Evolutionary conservation across 805 yeast genomes (phyloP).

Genomic region (Schwanniomyces polymorphus): DNA sequence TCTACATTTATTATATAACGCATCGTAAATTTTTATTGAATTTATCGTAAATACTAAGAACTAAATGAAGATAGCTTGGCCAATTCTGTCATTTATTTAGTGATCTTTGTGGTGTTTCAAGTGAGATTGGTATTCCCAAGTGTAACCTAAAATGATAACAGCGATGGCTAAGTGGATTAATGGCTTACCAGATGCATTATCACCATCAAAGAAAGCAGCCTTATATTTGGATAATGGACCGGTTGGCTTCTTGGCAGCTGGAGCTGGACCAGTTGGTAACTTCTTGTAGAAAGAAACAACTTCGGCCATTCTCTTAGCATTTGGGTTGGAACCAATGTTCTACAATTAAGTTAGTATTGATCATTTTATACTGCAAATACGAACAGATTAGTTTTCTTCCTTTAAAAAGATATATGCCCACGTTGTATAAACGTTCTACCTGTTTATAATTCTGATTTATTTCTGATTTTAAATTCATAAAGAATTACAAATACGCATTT

Average conservation of each 20-base stretch:
- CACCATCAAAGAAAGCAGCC: conserved; percentile 83
- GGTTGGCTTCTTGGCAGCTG: conserved; percentile 63
- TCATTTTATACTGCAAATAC: background rate
- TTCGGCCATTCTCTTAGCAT: conserved; percentile 94
- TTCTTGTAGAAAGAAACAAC: conserved; percentile 95
- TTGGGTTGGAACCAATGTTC: conserved; percentile 94
- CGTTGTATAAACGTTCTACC: too few species aligned
- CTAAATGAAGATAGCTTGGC: background rate
- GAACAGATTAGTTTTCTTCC: too few species aligned
- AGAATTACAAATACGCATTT: too few species aligned
- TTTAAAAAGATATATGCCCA: too few species aligned
- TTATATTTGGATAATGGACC: conserved; percentile 76
- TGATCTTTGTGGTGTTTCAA: conserved; percentile 44
- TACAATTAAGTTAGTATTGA: conserved; percentile 29
- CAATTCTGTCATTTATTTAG: background rate
- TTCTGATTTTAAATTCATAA: too few species aligned
- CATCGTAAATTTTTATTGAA: background rate
- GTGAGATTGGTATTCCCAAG: conserved; percentile 92
- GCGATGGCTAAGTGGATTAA: conserved; percentile 71
- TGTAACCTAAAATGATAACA: conserved; percentile 77
- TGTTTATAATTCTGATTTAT: too few species aligned
- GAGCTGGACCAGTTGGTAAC: conserved; percentile 91
- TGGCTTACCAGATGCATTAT: conserved; percentile 82
- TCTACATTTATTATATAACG: background rate
- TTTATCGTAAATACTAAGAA: conserved; percentile 1